Evolutionary conservation across 2,329 filamentous ascomycete species (phyloP), one percentile per base, ranked within the genome.

Genomic region (Rhexocercosporidium sp.): DNA sequence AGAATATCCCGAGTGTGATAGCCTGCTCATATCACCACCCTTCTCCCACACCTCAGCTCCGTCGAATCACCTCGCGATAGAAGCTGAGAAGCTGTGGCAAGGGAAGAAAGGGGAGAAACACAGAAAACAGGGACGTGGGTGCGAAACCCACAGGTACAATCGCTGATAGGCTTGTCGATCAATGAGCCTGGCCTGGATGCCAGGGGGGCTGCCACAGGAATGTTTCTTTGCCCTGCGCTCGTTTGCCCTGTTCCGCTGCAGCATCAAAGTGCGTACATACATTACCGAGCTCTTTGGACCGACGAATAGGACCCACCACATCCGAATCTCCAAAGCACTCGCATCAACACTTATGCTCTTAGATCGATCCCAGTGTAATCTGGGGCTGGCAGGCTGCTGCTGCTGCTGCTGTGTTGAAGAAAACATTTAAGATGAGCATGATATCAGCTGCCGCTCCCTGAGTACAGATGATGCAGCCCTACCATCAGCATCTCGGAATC

Each of bases 121-220:
- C 27, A 64, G 47, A 44, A 44, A 64, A 61, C 66, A 57, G 20
- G 61, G 57, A 56, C 56, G 46, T 46, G 56, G 66, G 53, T 47
- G 22, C 25, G 25, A 67, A 25, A 25, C 51, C 20, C 22, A 39
- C 57, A 64, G 60, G 53, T 62, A 49, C 64, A 31, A 39, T 51
- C 31, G 22, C 54, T 66, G 66, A 68, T 68, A 68, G 66, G 66
- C 66, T 64, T 66, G 66, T 64, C 59, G 64, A 68, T 68, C 64
- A 59, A 39, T 20, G 16, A 57, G 39, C 51, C 49, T n/a, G n/a
- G 46, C 54, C 49, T 49, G 34, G 56, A 62, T 8, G 54, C 34
- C 22, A n/a, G 22, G 53, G 34, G 18, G 20, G 12, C 9, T 47
- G 44, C n/a, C 16, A 7, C 6, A 16, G 44, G 44, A 7, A 7